Base-by-base conservation (phyloP, 2,329 filamentous ascomycete species). In the Davidsoniella eucalypti region DNA sequence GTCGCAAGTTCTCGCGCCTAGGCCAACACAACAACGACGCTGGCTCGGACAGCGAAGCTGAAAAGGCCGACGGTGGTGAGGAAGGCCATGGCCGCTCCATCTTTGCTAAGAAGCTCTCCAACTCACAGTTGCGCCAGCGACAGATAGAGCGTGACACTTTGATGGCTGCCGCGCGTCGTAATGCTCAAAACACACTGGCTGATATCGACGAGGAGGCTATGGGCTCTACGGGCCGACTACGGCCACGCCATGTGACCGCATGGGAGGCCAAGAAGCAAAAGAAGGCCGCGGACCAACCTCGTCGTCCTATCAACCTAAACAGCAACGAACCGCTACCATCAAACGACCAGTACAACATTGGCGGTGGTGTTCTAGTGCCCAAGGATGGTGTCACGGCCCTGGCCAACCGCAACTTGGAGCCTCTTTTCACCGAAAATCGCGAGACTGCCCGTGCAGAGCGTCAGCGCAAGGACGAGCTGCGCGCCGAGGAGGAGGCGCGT, bases 191-290 rank as follows among this genome's bases (percentile, higher is more conserved):
- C 17, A 78, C 76, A 40, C 74, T 95, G 56, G 78, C 84, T 54
- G 76, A 74, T 39, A 87, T 95, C 70, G 90, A 96, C 54, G 78
- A 88, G 61, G 80, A 47, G 17, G 18, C 47, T 36, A 41, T 40
- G 37, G 26, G 18, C 23, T 38, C 43, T 16, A 90, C 84, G 1
- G 87, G 87, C 51, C 80, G 82, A 60, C 72, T 83, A 25, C 76
- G 78, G 0, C 77, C 82, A 10, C 73, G 78, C 1, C 76, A 82
- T 58, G 68, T 82, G 57, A 80, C 76, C 23, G 78, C 87, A 48
- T 93, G 87, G 86, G 86, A 93, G 57, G 66, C 76, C 47, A 85
- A 84, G 61, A 84, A 87, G 5, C 73, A 80, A 37, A 75, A 78
- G 47, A 73, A 79, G 18, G 85, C 84, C 73, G 9, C 79, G 81